Conservation (phyloP, 2,329 filamentous ascomycete genomes). For the Tothia fuscella region DNA sequence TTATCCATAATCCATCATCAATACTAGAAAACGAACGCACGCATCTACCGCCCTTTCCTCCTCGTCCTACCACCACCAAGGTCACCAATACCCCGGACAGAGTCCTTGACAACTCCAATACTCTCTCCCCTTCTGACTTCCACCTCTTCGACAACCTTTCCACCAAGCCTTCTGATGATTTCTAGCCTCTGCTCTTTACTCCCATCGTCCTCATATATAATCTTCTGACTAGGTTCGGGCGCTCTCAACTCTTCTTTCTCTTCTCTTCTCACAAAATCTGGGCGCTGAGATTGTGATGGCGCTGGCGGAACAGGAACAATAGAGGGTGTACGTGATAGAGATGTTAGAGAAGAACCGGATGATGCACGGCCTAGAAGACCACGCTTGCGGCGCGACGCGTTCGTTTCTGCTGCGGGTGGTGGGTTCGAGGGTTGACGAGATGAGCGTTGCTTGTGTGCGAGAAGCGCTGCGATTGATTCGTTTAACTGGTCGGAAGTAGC, state of each 20-base stretch:
- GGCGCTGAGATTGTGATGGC: slow-evolving; percentile 12
- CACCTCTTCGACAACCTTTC: slow-evolving; percentile 17
- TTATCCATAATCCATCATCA: too few relatives aligned
- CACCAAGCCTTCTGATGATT: slow-evolving; percentile 26
- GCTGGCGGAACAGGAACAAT: too few relatives aligned
- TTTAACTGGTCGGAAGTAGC: slow-evolving; percentile 10
- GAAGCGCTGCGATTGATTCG: slow-evolving; percentile 13
- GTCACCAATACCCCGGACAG: neutral
- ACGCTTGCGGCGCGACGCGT: neutral
- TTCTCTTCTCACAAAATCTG: slow-evolving; percentile 7
- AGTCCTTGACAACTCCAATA: slow-evolving; percentile 9
- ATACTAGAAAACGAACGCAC: too few relatives aligned
- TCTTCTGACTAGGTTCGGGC: slow-evolving; percentile 24
- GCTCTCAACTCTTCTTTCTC: slow-evolving; percentile 14
- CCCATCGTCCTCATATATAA: slow-evolving; percentile 26
- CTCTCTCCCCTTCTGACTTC: slow-evolving; percentile 4
- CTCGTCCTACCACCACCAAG: neutral
- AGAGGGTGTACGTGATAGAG: neutral
- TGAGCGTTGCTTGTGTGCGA: slow-evolving; percentile 13
- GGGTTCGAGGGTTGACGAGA: slow-evolving; percentile 1
- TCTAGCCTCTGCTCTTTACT: slow-evolving; percentile 22
- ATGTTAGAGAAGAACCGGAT: neutral
- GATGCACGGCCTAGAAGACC: slow-evolving; percentile 8
- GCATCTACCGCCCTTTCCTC: neutral
- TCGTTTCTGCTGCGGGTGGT: slow-evolving; percentile 2